Conservation (phyloP, 1,284 basidiomycete species). For the Cryptococcus sp. region DNA sequence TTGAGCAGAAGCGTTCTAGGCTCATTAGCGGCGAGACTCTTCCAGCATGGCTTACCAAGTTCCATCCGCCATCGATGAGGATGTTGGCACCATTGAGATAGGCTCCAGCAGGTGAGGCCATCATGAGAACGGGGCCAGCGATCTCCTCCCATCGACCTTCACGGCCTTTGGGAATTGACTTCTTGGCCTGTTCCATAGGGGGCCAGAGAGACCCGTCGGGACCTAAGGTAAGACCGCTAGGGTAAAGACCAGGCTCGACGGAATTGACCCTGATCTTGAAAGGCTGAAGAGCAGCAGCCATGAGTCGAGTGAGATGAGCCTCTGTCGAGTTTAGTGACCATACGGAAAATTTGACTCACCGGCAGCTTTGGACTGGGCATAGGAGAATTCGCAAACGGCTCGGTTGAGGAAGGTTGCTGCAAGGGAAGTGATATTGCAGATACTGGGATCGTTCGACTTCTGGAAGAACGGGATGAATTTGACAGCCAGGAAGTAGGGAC, state of each 20-base stretch:
- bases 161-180: constrained; percentile 19
- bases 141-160: constrained; percentile 23
- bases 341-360: constrained; percentile 3
- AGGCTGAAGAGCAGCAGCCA: constrained; percentile 27
- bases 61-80: constrained; percentile 27
- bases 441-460: constrained; percentile 20
- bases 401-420: constrained; percentile 25
- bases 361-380: constrained; percentile 33
- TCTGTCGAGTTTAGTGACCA: constrained; percentile 4
- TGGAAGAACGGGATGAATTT: constrained; percentile 27
- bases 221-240: constrained; percentile 21
- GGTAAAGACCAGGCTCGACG: constrained; percentile 29
- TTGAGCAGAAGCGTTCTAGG: constrained; percentile 5
- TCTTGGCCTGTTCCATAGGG: constrained; percentile 11
- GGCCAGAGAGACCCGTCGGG: constrained; percentile 6
- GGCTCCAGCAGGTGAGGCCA: constrained; percentile 22
- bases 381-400: constrained; percentile 29
- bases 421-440: constrained; percentile 31
- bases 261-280: constrained; percentile 30
- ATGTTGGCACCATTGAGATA: constrained; percentile 21
- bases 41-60: constrained; percentile 13
- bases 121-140: constrained; percentile 25
- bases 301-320: constrained; percentile 21
- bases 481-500: constrained; percentile 28
- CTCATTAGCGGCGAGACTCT: neutral